These are phyloP conservation scores for Fusarium poae DNA, from an alignment of 2,329 filamentous ascomycete species.

Conservation along the genomic window DNA sequence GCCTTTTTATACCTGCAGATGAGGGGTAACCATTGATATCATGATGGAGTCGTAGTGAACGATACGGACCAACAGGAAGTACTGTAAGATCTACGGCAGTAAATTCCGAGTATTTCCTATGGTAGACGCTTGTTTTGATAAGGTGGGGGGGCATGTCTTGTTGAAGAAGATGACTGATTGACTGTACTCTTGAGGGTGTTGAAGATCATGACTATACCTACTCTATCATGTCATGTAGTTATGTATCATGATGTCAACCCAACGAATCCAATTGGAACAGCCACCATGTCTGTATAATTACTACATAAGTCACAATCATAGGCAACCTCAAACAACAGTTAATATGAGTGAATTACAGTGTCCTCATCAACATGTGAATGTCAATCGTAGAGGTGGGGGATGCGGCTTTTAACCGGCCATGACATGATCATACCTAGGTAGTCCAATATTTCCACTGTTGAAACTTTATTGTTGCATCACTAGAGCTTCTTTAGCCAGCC, in stretches of 20 bases:
- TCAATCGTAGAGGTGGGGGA: slow-evolving; percentile 12
- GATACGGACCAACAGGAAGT: slow-evolving; percentile 36
- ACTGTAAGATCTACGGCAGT: background rate
- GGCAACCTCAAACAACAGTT: background rate
- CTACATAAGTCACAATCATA: accelerated
- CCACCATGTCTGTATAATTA: background rate
- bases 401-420: slow-evolving; percentile 43
- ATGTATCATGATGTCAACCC: slow-evolving; percentile 28
- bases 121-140: slow-evolving; percentile 24
- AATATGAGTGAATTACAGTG: background rate
- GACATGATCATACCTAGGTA: slow-evolving; percentile 15
- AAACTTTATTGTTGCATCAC: slow-evolving; percentile 16
- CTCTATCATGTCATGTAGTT: slow-evolving; percentile 22
- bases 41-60: slow-evolving; percentile 33
- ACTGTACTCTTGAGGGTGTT: slow-evolving; percentile 1
- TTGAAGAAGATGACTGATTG: slow-evolving; percentile 12
- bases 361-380: slow-evolving; percentile 11
- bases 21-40: slow-evolving; percentile 47
- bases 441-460: slow-evolving; percentile 4
- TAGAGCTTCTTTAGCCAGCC: slow-evolving; percentile 8
- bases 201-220: slow-evolving; percentile 14
- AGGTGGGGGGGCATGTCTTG: slow-evolving; percentile 28
- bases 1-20: slow-evolving; percentile 46
- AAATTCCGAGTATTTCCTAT: slow-evolving; percentile 34
- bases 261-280: background rate